phyloP scores from a whole-genome alignment of 2,329 filamentous ascomycete species.

The Arthrinium puccinioides region DNA sequence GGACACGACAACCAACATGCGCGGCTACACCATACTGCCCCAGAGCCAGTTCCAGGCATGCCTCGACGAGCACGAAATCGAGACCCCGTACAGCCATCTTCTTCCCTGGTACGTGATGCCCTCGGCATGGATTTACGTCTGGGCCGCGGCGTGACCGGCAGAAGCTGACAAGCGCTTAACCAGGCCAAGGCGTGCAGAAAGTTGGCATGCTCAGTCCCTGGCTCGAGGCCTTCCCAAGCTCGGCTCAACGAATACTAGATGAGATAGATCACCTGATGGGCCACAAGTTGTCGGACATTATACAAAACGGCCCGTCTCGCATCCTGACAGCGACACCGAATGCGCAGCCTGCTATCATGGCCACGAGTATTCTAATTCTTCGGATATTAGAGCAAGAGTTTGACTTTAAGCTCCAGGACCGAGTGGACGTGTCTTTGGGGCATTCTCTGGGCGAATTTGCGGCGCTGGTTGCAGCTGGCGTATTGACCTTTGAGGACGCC shows the following conservation, averaged over 20 bases:
- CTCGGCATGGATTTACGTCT: not conserved
- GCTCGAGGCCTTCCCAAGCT: slow-evolving; percentile 78
- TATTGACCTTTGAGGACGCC: slow-evolving; percentile 71
- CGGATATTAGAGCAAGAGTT: slow-evolving; percentile 82
- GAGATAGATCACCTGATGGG: slow-evolving; percentile 76
- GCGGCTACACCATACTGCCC: not conserved
- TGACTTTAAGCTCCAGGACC: slow-evolving; percentile 61
- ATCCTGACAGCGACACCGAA: slow-evolving; percentile 75
- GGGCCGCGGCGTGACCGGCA: not conserved
- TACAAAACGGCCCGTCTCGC: slow-evolving; percentile 71
- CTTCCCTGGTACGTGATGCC: slow-evolving; percentile 42
- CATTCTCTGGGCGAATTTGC: slow-evolving; percentile 93
- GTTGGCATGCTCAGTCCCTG: slow-evolving; percentile 83
- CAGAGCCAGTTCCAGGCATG: not conserved
- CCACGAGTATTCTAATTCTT: slow-evolving; percentile 82
- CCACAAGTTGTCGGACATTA: slow-evolving; percentile 68
- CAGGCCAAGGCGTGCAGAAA: slow-evolving; percentile 83
- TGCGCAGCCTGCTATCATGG: slow-evolving; percentile 94
- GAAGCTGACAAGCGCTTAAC: slow-evolving; percentile 2
- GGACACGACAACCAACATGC: too few relatives aligned
- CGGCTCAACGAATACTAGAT: slow-evolving; percentile 68
- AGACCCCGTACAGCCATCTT: slow-evolving; percentile 50
- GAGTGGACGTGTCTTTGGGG: slow-evolving; percentile 76
- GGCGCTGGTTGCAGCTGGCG: slow-evolving; percentile 77
- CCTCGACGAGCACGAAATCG: slow-evolving; percentile 5